Evolutionary conservation across 2,329 filamentous ascomycete genomes (phyloP), one percentile per base, ranked within the genome.

Genomic region (Aspergillus terreus): DNA sequence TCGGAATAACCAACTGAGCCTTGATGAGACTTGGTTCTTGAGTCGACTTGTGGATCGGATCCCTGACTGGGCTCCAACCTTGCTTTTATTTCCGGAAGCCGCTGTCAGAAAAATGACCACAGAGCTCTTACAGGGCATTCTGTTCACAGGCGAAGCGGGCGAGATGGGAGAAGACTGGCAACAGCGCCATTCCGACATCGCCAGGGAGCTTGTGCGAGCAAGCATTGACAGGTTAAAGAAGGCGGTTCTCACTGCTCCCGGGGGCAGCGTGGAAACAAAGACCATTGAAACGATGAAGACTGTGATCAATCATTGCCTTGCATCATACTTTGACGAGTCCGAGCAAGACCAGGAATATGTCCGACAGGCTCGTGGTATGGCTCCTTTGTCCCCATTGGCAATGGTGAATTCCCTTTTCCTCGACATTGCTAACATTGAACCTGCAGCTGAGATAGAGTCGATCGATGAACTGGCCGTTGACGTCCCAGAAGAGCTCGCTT

Each of bases 31-130:
- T 14, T 70, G 66, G 61, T 74, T 73, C 58, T 57, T 58, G 40
- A 58, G 58, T 15, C 54, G 64, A 30, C 64, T 76, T 17, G 61
- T 78, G 30, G 65, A 74, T 14, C 69, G 67, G n/a, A 64, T 78
- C 12, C 68, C 69, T 1, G 66, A 72, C 38, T 82, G 79, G 78
- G 78, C 71, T 4, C 80, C 80, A 7, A 71, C 73, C 1, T 64
- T 83, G 12, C 73, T 83, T 19, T 72, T 78, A n/a, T 78, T 78
- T 54, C 73, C 70, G 6, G 78, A 81, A 41, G 65, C 63, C 27
- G 55, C 59, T 3, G 74, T 82, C 21, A 72, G 79, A 32, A 63
- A 66, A 32, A 69, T 68, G 41, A 78, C 78, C 0, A 64, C 76
- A 44, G 70, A 73, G 11, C 61, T 78, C 46, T 54, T 79, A 35